A percentile compares a stretch with the other conserved stretches of the same genome.
Conservation (phyloP, 257 asterid genomes). For the Fraxinus quadrangulata region DNA sequence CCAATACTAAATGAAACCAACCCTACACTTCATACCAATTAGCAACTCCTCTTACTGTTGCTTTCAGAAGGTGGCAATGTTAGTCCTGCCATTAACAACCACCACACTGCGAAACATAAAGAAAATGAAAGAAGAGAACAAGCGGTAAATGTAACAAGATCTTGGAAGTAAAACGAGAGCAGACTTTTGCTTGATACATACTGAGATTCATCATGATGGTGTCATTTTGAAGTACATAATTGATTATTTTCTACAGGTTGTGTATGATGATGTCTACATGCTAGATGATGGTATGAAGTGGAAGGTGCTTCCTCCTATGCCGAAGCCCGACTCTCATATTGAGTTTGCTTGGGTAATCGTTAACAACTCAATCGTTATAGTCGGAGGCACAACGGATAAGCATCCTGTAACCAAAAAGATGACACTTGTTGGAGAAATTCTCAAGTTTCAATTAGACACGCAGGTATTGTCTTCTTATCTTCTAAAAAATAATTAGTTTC, state of each 20-base stretch:
- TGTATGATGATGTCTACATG: conserved; percentile 86
- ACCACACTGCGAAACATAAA: neutral
- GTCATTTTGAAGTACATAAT: conserved; percentile 9
- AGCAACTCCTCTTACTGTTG: neutral
- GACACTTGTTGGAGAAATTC: conserved; percentile 82
- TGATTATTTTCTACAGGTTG: conserved; percentile 56
- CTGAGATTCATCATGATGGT: conserved; percentile 23
- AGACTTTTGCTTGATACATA: neutral
- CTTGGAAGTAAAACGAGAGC: neutral
- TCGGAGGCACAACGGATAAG: conserved; percentile 94
- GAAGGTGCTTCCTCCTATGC: conserved; percentile 88
- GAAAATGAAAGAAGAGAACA: neutral
- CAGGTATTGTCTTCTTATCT: conserved; percentile 45
- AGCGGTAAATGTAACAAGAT: neutral
- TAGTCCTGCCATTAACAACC: neutral
- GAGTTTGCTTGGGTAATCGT: conserved; percentile 92
- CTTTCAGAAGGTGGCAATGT: neutral
- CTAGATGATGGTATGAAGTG: conserved; percentile 82
- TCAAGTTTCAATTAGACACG: conserved; percentile 68
- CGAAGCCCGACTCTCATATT: conserved; percentile 91
- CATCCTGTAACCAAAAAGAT: conserved; percentile 86
- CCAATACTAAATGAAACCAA: neutral
- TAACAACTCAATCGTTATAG: conserved; percentile 65
- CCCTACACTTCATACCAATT: neutral
- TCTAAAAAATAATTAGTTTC: neutral